A percentile compares a stretch with the other conserved stretches of the same genome.
phyloP scores from a whole-genome alignment of 352 stramenopile genomes.

The Achlya hypogyna region DNA sequence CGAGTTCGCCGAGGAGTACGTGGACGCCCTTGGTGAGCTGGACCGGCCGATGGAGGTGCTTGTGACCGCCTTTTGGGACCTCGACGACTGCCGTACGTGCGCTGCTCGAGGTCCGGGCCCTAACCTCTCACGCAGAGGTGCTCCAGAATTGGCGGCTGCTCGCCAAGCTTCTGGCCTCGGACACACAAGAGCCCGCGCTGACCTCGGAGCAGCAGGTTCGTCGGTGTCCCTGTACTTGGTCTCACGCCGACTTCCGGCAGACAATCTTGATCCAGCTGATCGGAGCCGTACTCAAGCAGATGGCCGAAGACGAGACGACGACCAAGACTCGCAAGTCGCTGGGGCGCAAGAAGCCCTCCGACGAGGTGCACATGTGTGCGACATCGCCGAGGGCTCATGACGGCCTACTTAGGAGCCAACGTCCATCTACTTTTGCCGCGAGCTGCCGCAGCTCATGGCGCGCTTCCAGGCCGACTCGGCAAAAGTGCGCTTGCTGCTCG shows the following conservation, averaged over 20 bases:
- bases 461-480: constrained; percentile 70
- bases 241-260: background rate
- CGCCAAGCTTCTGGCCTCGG: constrained; percentile 57
- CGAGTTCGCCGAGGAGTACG: constrained; percentile 83
- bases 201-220: constrained; percentile 63
- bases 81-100: constrained; percentile 74
- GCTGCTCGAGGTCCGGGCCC: background rate
- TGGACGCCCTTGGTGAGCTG: constrained; percentile 20
- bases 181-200: constrained; percentile 74
- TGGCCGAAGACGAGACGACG: constrained; percentile 29
- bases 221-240: background rate
- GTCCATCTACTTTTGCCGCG: constrained; percentile 47
- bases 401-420: constrained; percentile 40
- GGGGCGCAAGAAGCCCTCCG: background rate
- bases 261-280: constrained; percentile 68
- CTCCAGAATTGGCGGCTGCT: constrained; percentile 72
- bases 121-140: constrained; percentile 46
- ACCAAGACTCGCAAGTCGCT: constrained; percentile 22
- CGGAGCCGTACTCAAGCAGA: constrained; percentile 54
- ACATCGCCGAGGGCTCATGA: background rate
- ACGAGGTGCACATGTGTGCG: constrained; percentile 29
- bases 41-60: constrained; percentile 48
- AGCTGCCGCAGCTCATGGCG: constrained; percentile 65
- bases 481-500: constrained; percentile 62
- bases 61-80: constrained; percentile 76